Evolutionary conservation across 805 yeast genomes (phyloP).

Genomic region (Grigorovia transvaalensis): DNA sequence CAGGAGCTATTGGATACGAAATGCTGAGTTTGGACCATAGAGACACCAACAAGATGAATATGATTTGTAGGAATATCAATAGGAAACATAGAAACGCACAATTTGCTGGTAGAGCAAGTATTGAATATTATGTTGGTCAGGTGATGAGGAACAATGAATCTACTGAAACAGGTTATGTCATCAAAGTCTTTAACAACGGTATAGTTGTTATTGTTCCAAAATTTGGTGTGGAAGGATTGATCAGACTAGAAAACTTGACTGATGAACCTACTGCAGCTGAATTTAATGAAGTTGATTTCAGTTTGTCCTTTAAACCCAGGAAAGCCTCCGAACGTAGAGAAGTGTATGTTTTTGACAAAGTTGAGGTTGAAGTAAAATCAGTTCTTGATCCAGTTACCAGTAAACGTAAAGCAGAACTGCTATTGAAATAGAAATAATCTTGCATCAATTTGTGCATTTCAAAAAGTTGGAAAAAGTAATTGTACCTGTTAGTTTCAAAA

Average conservation of each 20-base stretch:
- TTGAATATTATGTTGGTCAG: slow-evolving; percentile 96
- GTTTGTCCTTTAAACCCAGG: slow-evolving; percentile 45
- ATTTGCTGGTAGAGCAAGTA: slow-evolving; percentile 96
- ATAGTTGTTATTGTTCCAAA: slow-evolving; percentile 89
- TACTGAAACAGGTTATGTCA: slow-evolving; percentile 79
- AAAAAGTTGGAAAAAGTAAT: neutral
- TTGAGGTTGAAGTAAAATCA: slow-evolving; percentile 72
- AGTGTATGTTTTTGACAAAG: slow-evolving; percentile 73
- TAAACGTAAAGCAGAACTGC: slow-evolving; percentile 79
- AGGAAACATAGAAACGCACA: slow-evolving; percentile 95
- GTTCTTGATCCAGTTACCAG: slow-evolving; percentile 80
- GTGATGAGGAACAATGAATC: slow-evolving; percentile 81
- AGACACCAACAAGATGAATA: slow-evolving; percentile 83
- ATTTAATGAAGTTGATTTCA: slow-evolving; percentile 71
- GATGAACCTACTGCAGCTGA: slow-evolving; percentile 52
- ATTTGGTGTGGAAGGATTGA: slow-evolving; percentile 91
- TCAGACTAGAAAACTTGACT: slow-evolving; percentile 63
- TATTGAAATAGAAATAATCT: slow-evolving; percentile 33
- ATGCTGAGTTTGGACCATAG: slow-evolving; percentile 69
- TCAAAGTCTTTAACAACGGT: slow-evolving; percentile 89
- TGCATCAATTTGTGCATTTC: neutral
- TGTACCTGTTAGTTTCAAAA: neutral
- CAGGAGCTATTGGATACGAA: slow-evolving; percentile 97
- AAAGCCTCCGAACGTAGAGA: slow-evolving; percentile 37
- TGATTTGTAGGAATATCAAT: slow-evolving; percentile 80